Percentiles rank a stretch among this genome's conserved stretches.
Conservation (phyloP, 345 rosid species). For the Kandelia obovata region DNA sequence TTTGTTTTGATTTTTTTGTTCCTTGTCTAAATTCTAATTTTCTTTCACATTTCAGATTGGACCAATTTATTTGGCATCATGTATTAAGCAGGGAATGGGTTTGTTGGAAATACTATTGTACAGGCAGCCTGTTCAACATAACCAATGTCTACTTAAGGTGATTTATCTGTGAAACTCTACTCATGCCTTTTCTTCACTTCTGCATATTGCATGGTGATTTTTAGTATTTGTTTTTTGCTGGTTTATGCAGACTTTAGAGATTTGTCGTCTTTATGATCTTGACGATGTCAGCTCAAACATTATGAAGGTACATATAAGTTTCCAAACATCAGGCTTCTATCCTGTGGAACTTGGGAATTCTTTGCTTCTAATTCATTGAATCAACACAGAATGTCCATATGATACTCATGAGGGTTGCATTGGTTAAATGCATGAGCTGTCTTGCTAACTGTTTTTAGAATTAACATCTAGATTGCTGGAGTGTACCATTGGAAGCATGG, state of each 20-base stretch:
- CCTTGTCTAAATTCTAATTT: background rate
- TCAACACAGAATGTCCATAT: background rate
- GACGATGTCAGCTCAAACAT: slow-evolving; percentile 56
- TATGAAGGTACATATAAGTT: slow-evolving; percentile 63
- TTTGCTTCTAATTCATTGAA: background rate
- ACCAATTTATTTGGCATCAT: slow-evolving; percentile 81
- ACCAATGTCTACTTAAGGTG: slow-evolving; percentile 72
- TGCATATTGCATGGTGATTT: background rate
- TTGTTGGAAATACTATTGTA: slow-evolving; percentile 67
- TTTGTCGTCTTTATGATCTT: slow-evolving; percentile 83
- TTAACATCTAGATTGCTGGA: slow-evolving; percentile 66
- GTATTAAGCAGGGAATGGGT: slow-evolving; percentile 83
- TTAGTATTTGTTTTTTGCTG: slow-evolving; percentile 14
- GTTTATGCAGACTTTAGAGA: slow-evolving; percentile 69
- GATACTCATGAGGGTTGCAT: background rate
- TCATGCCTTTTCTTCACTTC: background rate
- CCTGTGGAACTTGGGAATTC: no score
- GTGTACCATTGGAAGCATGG: slow-evolving; percentile 96
- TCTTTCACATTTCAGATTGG: slow-evolving; percentile 57
- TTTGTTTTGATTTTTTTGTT: background rate
- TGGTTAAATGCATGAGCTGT: background rate
- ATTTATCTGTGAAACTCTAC: slow-evolving; percentile 5
- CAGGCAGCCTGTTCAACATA: slow-evolving; percentile 70
- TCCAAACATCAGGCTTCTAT: background rate
- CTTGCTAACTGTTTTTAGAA: slow-evolving; percentile 1